These are phyloP conservation scores for Ustilaginoidea virens DNA, from an alignment of 2,329 filamentous ascomycete genomes.

Conservation along the genomic window DNA sequence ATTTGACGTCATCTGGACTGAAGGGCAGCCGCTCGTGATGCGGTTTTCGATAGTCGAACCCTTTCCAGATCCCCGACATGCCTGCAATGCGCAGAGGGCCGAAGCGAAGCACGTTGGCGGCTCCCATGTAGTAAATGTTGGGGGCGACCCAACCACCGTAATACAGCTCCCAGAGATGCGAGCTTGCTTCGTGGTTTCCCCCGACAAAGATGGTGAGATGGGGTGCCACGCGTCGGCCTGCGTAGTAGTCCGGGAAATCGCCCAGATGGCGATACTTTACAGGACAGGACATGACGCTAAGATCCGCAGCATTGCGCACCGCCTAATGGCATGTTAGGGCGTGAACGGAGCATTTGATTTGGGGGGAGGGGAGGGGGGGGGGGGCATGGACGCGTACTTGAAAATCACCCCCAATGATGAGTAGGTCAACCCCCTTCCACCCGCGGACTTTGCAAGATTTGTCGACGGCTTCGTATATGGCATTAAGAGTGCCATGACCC, in stretches of 20 bases:
- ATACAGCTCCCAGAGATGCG: conserved; percentile 80
- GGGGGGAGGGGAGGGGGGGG: too few species aligned
- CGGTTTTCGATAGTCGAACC: conserved; percentile 67
- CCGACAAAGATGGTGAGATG: conserved; percentile 86
- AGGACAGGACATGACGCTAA: conserved; percentile 81
- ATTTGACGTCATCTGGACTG: conserved; percentile 56
- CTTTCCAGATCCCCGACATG: conserved; percentile 91
- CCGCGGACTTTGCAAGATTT: conserved; percentile 52
- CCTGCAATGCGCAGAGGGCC: conserved; percentile 79
- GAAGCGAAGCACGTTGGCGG: conserved; percentile 73
- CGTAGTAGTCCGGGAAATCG: conserved; percentile 92
- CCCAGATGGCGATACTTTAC: conserved; percentile 75
- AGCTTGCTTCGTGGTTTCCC: conserved; percentile 90
- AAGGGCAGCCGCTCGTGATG: conserved; percentile 84
- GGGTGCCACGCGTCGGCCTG: conserved; percentile 59
- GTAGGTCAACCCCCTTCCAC: conserved; percentile 71
- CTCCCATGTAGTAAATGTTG: conserved; percentile 93
- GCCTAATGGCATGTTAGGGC: too few species aligned
- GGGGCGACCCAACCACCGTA: conserved; percentile 96
- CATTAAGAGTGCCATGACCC: conserved; percentile 84
- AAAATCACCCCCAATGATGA: conserved; percentile 95
- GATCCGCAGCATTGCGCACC: conserved; percentile 73
- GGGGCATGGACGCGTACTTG: too few species aligned
- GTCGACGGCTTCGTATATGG: conserved; percentile 71
- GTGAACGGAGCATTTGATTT: too few species aligned